Base-by-base conservation (phyloP, 1,284 basidiomycete genomes). In the Rhodotorula sp. region DNA sequence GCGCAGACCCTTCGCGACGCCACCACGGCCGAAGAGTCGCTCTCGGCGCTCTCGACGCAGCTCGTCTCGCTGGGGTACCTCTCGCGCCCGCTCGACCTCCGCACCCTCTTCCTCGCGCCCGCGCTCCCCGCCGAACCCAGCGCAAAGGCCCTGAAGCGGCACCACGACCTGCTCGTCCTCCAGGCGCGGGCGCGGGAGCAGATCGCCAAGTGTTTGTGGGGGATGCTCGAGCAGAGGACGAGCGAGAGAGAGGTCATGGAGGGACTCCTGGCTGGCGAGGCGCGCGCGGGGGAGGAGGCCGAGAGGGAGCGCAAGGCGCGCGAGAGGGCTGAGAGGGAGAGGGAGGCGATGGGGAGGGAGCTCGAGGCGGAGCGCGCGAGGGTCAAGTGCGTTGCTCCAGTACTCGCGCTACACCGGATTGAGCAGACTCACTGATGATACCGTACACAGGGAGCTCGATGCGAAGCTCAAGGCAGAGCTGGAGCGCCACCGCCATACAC, bases 41-140 rank as follows among this genome's bases (percentile, higher is more conserved):
- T 73, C 58, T 57, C 63, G 1, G 63, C 69, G 27, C 51, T 75
- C 22, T 73, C 74, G 9, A 50, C 61, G 12, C 61, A 69, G 29
- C 69, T 75, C 46, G 54, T 69, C 50, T 71, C 74, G 9, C 69
- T 56, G 48, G 71, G 71, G 19, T 69, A 62, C 64, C 63, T 71
- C 57, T 48, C 74, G 8, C 68, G 71, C 12, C 71, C 74, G 0
- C 53, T 75, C 51, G 68, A 73, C 64, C 66, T 73, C 41, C 27
- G 46, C 2, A 46, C 67, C 29, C 58, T 68, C 60, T 67, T 70
- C 64, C 44, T 62, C 44, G 8, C 65, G 17, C 62, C 64, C 9
- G 34, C 64, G 6, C 29, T 61, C 46, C 57, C 65, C 13, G 41
- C 64, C 19, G 19, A 34, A 32, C 46, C 65, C 44, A 53, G 67